These are phyloP conservation scores for Lachnellula willkommii DNA, from an alignment of 2,329 filamentous ascomycete genomes.

Conservation along the genomic window DNA sequence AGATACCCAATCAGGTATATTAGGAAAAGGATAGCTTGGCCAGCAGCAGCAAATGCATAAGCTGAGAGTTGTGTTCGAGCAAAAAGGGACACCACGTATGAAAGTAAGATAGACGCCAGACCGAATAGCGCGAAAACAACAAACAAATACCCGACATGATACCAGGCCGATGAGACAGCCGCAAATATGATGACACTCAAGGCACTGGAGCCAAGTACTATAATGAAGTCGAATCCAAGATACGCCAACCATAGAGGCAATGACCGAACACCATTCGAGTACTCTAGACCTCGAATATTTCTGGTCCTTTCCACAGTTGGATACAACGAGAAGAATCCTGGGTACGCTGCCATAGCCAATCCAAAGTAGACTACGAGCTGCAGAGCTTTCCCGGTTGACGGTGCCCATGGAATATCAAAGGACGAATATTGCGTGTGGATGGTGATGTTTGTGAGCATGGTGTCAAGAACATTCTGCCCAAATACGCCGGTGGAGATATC, in stretches of 20 bases:
- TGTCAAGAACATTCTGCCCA: slow-evolving; percentile 60
- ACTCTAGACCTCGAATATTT: slow-evolving; percentile 79
- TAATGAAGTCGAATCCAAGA: slow-evolving; percentile 69
- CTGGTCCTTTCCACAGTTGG: slow-evolving; percentile 76
- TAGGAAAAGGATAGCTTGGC: slow-evolving; percentile 67
- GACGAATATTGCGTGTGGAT: slow-evolving; percentile 68
- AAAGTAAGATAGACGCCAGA: slow-evolving; percentile 66
- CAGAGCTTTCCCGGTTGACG: slow-evolving; percentile 64
- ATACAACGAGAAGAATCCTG: slow-evolving; percentile 84
- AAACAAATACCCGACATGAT: slow-evolving; percentile 75
- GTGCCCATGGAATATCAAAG: slow-evolving; percentile 70
- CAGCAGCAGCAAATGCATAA: slow-evolving; percentile 75
- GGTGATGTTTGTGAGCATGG: slow-evolving; percentile 59
- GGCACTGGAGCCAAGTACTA: slow-evolving; percentile 63
- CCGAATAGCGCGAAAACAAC: slow-evolving; percentile 77
- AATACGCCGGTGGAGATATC: slow-evolving; percentile 51
- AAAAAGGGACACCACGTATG: slow-evolving; percentile 78
- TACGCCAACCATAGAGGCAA: slow-evolving; percentile 84
- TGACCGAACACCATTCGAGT: slow-evolving; percentile 82
- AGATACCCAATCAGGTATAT: slow-evolving; percentile 68
- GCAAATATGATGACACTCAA: slow-evolving; percentile 66
- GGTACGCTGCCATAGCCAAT: slow-evolving; percentile 70
- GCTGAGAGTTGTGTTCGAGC: slow-evolving; percentile 73
- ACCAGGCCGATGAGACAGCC: slow-evolving; percentile 63
- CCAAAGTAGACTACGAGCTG: slow-evolving; percentile 79